phyloP scores from a whole-genome alignment of 2,329 filamentous ascomycete species.

The Acrodontium crateriforme region DNA sequence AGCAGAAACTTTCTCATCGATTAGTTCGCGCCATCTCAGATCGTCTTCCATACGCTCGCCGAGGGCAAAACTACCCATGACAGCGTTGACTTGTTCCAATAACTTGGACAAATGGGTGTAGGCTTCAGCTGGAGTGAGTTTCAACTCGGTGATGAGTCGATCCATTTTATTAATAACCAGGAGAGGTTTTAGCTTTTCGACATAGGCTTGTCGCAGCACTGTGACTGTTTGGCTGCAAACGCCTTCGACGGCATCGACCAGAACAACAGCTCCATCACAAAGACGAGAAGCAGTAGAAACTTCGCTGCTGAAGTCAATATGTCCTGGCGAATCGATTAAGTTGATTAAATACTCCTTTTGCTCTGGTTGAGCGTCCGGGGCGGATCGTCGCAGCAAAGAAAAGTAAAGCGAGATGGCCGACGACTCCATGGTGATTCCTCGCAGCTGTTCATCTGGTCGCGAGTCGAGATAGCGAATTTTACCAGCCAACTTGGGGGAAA shows the following conservation, averaged over 20 bases:
- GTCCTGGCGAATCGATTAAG: conserved; percentile 91
- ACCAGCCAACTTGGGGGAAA: conserved; percentile 90
- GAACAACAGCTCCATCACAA: conserved; percentile 84
- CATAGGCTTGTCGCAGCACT: conserved; percentile 87
- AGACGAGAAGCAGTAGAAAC: conserved; percentile 90
- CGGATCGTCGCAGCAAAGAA: conserved; percentile 66
- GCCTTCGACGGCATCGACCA: conserved; percentile 93
- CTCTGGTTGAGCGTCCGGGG: conserved; percentile 38
- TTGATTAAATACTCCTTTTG: conserved; percentile 91
- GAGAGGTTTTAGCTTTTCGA: conserved; percentile 85
- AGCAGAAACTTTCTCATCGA: conserved; percentile 73
- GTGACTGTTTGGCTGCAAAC: conserved; percentile 98
- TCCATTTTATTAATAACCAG: conserved; percentile 99
- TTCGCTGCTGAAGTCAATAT: conserved; percentile 97
- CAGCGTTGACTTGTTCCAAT: conserved; percentile 90
- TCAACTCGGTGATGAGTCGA: conserved; percentile 80
- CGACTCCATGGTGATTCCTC: conserved; percentile 99
- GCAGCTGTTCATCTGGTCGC: conserved; percentile 82
- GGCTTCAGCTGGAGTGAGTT: conserved; percentile 82
- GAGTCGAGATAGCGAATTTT: conserved; percentile 98
- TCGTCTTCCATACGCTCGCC: conserved; percentile 98
- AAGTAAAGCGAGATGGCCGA: conserved; percentile 96
- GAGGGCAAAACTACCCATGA: conserved; percentile 94
- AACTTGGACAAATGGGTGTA: conserved; percentile 80
- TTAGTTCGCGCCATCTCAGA: conserved; percentile 82